A percentile compares a stretch with the other conserved stretches of the same genome.
These are phyloP conservation scores for Saccharomyces paradoxus DNA, from an alignment of 805 yeast genomes.

Conservation along the genomic window DNA sequence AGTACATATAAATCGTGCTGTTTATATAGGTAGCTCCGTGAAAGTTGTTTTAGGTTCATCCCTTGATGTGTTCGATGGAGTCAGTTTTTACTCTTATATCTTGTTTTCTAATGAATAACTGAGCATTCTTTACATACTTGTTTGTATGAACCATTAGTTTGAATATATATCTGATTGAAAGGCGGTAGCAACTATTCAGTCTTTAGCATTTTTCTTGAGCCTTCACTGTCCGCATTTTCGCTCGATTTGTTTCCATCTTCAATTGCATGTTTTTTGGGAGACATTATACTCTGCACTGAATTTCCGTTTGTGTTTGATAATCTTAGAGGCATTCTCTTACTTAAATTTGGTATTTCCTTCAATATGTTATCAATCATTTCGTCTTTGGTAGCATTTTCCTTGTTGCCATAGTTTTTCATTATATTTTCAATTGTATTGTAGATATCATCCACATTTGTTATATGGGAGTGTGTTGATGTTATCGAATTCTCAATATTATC, in stretches of 20 bases:
- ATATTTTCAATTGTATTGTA: constrained; percentile 1
- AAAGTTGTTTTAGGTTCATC: background rate
- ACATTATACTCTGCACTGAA: background rate
- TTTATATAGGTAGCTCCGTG: background rate
- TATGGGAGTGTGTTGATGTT: background rate
- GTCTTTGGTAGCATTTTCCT: background rate
- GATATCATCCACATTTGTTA: background rate
- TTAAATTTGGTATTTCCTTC: background rate
- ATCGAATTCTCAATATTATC: constrained; percentile 5
- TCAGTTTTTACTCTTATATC: background rate
- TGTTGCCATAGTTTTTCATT: background rate
- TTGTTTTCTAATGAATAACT: background rate
- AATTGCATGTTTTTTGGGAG: background rate
- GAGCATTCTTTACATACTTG: background rate
- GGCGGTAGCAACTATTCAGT: background rate
- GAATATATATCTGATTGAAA: background rate
- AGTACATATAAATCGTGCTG: background rate
- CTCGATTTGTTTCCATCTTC: background rate
- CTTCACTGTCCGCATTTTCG: background rate
- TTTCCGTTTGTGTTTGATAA: background rate
- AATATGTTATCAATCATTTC: background rate
- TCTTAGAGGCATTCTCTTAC: background rate
- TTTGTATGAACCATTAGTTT: background rate
- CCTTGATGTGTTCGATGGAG: background rate
- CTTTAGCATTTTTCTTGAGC: background rate